A percentile compares a stretch with the other conserved stretches of the same genome.
Conservation (phyloP, 208 protist species). For the Porcisia deanei region DNA sequence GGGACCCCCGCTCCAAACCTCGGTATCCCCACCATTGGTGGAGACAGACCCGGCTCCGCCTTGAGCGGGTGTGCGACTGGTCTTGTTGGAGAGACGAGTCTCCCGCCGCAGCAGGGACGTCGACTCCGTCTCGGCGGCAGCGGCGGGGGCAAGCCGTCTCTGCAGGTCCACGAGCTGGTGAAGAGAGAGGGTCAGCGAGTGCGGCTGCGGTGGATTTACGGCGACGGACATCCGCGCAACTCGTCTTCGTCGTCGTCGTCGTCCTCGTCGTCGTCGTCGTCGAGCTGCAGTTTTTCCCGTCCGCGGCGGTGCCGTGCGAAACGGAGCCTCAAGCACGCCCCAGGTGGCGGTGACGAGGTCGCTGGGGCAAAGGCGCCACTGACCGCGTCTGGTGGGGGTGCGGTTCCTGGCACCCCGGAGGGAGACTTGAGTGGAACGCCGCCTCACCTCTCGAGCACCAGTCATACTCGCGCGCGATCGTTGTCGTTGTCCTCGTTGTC, state of each 20-base stretch:
- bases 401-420: slow-evolving; percentile 7
- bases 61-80: neutral
- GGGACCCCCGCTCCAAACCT: neutral
- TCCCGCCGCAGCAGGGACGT: slow-evolving; percentile 12
- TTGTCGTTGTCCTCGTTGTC: slow-evolving; percentile 24
- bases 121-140: slow-evolving; percentile 6
- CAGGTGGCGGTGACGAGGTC: neutral
- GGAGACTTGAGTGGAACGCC: slow-evolving; percentile 23
- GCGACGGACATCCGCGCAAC: slow-evolving; percentile 12
- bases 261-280: slow-evolving; percentile 1
- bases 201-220: slow-evolving; percentile 33
- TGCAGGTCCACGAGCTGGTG: slow-evolving; percentile 31
- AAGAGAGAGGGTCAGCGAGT: slow-evolving; percentile 30
- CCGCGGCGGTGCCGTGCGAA: neutral
- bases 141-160: slow-evolving; percentile 7
- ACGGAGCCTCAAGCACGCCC: neutral
- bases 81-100: neutral
- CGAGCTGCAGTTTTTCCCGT: neutral
- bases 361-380: neutral
- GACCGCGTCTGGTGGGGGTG: neutral
- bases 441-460: slow-evolving; percentile 22
- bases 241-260: slow-evolving; percentile 14
- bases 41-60: neutral
- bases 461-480: slow-evolving; percentile 13
- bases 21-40: neutral